Evolutionary conservation across 2,329 filamentous ascomycete species (phyloP).

Genomic region (Ascocoryne sarcoides): DNA sequence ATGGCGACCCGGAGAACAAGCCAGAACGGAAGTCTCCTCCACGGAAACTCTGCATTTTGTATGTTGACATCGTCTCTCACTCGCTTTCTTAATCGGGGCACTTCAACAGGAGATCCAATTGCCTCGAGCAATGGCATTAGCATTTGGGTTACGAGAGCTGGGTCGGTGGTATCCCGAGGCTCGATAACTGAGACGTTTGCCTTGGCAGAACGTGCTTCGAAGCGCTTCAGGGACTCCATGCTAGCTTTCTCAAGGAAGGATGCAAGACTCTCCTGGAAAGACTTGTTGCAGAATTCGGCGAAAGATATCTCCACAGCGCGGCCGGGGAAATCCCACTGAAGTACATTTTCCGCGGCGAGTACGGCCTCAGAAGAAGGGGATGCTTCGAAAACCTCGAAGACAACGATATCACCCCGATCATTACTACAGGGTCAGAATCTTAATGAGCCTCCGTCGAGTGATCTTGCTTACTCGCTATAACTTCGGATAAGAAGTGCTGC

Average conservation of each 20-base stretch:
- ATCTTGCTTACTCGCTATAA: conserved; percentile 26
- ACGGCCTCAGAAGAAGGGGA: conserved; percentile 44
- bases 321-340: conserved; percentile 53
- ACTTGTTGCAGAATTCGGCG: conserved; percentile 28
- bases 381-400: conserved; percentile 54
- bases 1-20: conserved; percentile 50
- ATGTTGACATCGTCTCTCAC: conserved; percentile 55
- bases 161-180: conserved; percentile 46
- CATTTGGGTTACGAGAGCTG: conserved; percentile 48
- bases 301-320: conserved; percentile 38
- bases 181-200: conserved; percentile 41
- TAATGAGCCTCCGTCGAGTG: too few relatives aligned
- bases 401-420: conserved; percentile 26
- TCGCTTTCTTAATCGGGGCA: conserved; percentile 42
- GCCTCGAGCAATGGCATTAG: conserved; percentile 52
- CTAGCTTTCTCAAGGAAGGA: conserved; percentile 48
- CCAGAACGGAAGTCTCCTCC: conserved; percentile 55
- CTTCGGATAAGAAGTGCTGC: conserved; percentile 36
- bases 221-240: conserved; percentile 40
- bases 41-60: conserved; percentile 40
- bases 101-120: conserved; percentile 34
- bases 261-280: conserved; percentile 40
- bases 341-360: conserved; percentile 40
- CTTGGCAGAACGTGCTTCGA: conserved; percentile 44
- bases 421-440: too few relatives aligned